A percentile compares a stretch with the other conserved stretches of the same genome.
These are phyloP conservation scores for Hemileia vastatrix DNA, from an alignment of 1,284 basidiomycete genomes.

Conservation along the genomic window DNA sequence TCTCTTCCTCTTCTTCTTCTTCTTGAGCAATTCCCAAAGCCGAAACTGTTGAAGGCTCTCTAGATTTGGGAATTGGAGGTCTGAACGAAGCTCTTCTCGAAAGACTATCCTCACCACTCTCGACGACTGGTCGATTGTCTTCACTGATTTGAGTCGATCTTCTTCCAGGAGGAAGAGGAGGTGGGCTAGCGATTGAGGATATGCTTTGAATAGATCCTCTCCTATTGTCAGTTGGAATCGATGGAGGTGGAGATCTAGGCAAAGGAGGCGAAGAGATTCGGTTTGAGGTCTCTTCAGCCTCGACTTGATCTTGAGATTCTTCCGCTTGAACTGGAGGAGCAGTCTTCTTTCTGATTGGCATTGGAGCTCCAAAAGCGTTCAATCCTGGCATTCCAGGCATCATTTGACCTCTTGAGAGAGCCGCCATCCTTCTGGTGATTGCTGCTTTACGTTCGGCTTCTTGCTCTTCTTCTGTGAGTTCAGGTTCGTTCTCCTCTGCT, in stretches of 20 bases:
- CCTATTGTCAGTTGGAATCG: background rate
- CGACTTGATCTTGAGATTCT: conserved; percentile 1
- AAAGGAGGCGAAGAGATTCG: conserved; percentile 20
- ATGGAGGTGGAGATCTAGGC: conserved; percentile 18
- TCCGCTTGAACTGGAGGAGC: conserved; percentile 13
- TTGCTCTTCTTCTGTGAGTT: conserved; percentile 34
- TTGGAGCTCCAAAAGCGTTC: conserved; percentile 30
- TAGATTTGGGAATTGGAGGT: conserved; percentile 26
- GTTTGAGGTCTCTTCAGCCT: conserved; percentile 6
- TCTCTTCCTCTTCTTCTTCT: conserved; percentile 15
- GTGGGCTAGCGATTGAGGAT: conserved; percentile 15
- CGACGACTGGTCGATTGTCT: conserved; percentile 23
- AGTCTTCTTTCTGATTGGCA: conserved; percentile 28
- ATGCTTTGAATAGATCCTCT: background rate
- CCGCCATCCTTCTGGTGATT: conserved; percentile 39
- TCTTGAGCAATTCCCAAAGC: background rate
- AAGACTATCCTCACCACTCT: conserved; percentile 23
- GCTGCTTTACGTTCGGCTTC: conserved; percentile 34
- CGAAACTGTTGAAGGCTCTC: conserved; percentile 26
- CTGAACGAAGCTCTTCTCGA: conserved; percentile 26
- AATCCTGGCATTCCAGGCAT: conserved; percentile 34
- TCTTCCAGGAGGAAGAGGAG: conserved; percentile 26
- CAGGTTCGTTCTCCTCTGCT: conserved; percentile 11
- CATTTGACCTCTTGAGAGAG: conserved; percentile 33
- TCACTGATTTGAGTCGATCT: conserved; percentile 25